These are phyloP conservation scores for Salix arbutifolia DNA, from an alignment of 345 rosid genomes.

Conservation along the genomic window DNA sequence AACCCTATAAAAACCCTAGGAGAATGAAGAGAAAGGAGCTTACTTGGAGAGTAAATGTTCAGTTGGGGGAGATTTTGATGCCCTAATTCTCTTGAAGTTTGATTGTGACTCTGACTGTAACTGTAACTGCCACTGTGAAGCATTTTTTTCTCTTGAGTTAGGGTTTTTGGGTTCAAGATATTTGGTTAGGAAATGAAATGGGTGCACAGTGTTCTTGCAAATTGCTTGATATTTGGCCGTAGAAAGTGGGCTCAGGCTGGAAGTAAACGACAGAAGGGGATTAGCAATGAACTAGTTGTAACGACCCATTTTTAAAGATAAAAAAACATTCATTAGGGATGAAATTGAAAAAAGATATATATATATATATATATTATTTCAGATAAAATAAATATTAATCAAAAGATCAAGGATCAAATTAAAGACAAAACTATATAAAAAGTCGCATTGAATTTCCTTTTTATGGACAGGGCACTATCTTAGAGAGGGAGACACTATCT, in stretches of 20 bases:
- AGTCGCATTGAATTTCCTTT: too few relatives aligned
- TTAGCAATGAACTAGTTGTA: background rate
- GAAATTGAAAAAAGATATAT: too few relatives aligned
- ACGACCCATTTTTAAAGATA: too few relatives aligned
- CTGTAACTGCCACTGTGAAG: slow-evolving; percentile 20
- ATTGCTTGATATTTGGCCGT: too few relatives aligned
- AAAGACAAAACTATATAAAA: too few relatives aligned
- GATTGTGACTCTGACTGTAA: slow-evolving; percentile 3
- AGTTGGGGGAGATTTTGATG: slow-evolving; percentile 28
- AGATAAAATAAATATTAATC: too few relatives aligned
- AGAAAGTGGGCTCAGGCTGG: too few relatives aligned
- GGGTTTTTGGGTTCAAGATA: background rate
- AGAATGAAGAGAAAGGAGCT: slow-evolving; percentile 30
- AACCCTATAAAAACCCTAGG: slow-evolving; percentile 34
- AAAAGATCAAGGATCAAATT: too few relatives aligned
- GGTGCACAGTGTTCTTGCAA: background rate
- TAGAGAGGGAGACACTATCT: too few relatives aligned
- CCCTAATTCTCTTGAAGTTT: slow-evolving; percentile 33
- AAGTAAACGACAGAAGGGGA: background rate
- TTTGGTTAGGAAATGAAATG: background rate
- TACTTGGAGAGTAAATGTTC: slow-evolving; percentile 30
- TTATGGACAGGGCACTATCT: too few relatives aligned
- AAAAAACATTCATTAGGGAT: too few relatives aligned
- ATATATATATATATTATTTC: too few relatives aligned
- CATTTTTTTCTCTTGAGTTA: slow-evolving; percentile 13